phyloP scores from a whole-genome alignment of 345 rosid genomes.

The Hibiscus mutabilis region DNA sequence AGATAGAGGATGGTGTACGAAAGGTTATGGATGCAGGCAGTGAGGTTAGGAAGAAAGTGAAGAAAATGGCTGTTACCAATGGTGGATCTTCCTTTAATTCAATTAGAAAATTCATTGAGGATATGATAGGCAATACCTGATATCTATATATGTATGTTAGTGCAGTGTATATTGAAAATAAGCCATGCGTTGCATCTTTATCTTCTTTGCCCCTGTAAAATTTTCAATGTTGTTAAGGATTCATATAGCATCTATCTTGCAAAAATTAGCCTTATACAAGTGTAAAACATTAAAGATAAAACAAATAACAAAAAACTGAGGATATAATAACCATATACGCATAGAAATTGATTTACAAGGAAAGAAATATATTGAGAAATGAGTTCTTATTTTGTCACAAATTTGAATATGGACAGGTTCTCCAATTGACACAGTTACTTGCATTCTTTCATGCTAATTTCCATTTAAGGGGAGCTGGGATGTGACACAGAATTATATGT shows the following conservation, averaged over 20 bases:
- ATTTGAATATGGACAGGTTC: background rate
- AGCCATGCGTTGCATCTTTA: no score
- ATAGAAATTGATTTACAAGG: background rate
- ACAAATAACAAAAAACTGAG: background rate
- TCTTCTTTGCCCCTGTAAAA: no score
- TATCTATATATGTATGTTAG: no score
- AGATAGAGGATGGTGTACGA: background rate
- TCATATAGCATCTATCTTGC: background rate
- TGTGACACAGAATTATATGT: background rate
- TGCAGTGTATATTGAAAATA: background rate
- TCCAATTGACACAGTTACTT: conserved; percentile 16
- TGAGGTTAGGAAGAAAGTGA: background rate
- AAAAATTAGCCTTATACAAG: background rate
- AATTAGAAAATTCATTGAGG: background rate
- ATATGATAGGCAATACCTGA: background rate
- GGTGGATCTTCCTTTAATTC: background rate
- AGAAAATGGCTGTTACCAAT: background rate
- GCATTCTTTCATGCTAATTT: background rate
- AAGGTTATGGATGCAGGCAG: background rate
- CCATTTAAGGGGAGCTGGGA: background rate
- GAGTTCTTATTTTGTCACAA: background rate
- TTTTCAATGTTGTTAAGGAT: no score
- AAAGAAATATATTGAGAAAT: background rate
- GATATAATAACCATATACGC: background rate
- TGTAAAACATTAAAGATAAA: background rate